phyloP scores from a whole-genome alignment of 257 asterid species.

The Rehmannia glutinosa region DNA sequence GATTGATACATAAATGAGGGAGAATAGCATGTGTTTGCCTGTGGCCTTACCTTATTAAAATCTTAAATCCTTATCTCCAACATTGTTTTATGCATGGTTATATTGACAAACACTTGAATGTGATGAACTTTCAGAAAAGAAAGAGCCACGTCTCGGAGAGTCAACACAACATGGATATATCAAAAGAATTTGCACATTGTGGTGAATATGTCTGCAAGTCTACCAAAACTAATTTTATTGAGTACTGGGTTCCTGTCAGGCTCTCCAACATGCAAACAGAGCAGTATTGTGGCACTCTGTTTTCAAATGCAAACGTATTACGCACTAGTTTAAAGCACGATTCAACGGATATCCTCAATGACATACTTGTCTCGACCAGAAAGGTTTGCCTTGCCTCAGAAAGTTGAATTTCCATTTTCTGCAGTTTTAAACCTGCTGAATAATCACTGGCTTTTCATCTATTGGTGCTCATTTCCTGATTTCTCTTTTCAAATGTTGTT shows the following conservation, averaged over 20 bases:
- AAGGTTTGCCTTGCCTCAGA: slow-evolving; percentile 34
- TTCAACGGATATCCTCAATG: slow-evolving; percentile 19
- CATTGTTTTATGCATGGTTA: not conserved
- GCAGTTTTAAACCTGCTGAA: not conserved
- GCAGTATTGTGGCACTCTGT: slow-evolving; percentile 52
- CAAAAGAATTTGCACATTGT: slow-evolving; percentile 15
- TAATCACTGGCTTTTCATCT: not conserved
- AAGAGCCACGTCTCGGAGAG: slow-evolving; percentile 9
- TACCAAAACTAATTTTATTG: slow-evolving; percentile 30
- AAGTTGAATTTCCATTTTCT: not conserved
- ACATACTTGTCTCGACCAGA: slow-evolving; percentile 40
- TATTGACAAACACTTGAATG: not conserved
- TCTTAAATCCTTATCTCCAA: not conserved
- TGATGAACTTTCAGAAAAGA: slow-evolving; percentile 26
- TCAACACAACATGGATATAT: slow-evolving; percentile 11
- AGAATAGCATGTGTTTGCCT: not conserved
- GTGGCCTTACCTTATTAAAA: not conserved
- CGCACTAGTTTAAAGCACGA: slow-evolving; percentile 30
- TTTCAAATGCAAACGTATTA: slow-evolving; percentile 40
- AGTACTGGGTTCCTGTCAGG: slow-evolving; percentile 67
- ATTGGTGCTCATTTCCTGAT: not conserved
- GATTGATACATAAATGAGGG: too few relatives aligned
- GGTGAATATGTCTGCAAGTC: slow-evolving; percentile 27
- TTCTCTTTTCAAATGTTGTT: not conserved
- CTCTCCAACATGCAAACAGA: slow-evolving; percentile 57